Evolutionary conservation across 1,284 basidiomycete species (phyloP).

Genomic region (Inonotus obliquus): DNA sequence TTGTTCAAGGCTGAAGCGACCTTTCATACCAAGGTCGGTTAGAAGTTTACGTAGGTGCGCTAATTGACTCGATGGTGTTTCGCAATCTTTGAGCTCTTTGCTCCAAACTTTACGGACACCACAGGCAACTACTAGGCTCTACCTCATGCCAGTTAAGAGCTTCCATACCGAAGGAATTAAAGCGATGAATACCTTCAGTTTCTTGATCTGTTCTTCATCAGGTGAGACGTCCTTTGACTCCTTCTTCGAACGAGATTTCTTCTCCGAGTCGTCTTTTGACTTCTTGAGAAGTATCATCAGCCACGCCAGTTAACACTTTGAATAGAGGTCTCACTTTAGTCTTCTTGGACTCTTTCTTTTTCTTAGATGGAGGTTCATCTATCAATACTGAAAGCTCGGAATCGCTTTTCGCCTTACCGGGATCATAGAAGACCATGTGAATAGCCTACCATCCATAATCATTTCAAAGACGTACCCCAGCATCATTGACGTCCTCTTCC

Average conservation of each 20-base stretch:
- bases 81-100: conserved; percentile 64
- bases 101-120: conserved; percentile 80
- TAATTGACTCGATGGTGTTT: conserved; percentile 61
- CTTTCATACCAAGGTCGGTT: conserved; percentile 72
- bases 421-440: background rate
- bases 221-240: conserved; percentile 12
- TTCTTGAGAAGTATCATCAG: background rate
- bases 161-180: background rate
- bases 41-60: conserved; percentile 61
- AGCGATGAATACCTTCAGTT: conserved; percentile 15
- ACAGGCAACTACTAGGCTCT: conserved; percentile 73
- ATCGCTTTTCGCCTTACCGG: conserved; percentile 40
- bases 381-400: conserved; percentile 58
- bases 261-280: background rate
- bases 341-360: conserved; percentile 24
- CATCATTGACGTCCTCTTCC: background rate
- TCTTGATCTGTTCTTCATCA: conserved; percentile 18
- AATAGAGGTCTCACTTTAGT: conserved; percentile 8
- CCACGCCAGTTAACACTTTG: background rate
- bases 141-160: background rate
- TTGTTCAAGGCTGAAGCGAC: conserved; percentile 72
- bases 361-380: conserved; percentile 49
- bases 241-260: conserved; percentile 13
- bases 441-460: background rate
- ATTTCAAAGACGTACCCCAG: background rate